Base-by-base conservation (phyloP, 2,329 filamentous ascomycete species). In the Tympanopsis confertula region DNA sequence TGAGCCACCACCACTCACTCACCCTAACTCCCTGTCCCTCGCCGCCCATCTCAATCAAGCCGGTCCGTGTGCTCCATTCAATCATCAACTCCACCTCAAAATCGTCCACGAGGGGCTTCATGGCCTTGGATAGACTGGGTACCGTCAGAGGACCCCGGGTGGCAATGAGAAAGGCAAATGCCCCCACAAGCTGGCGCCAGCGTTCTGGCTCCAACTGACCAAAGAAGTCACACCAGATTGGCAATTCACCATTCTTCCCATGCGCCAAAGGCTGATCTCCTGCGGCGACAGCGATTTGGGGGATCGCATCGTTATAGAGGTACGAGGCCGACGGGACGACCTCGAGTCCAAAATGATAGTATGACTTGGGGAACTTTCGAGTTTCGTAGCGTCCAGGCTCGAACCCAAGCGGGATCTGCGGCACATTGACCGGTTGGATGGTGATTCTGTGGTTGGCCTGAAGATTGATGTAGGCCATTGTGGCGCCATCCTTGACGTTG, bases 141-240 rank as follows among this genome's bases (percentile, higher is more conserved):
- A 69, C 57, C 2, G 63, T 66, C 44, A 74, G 62, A 1, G 76
- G 71, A 0, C 80, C 73, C 40, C 79, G 66, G 14, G 73, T 76
- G 1, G 78, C 74, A 22, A 83, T 56, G 20, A 71, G 61, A 42
- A 83, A 76, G 22, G 77, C 61, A 2, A 85, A 65, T 4, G 76
- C 69, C 4, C 72, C 68, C 4, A 86, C 53, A 10, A 81, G 65
- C 44, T 75, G 69, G 38, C 71, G 67, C 80, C 83, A 87, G 39
- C 77, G 68, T 0, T 62, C 56, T n/a, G 53, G 54, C 42, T 84
- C 68, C 1, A 72, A 48, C 4, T 68, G 60, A 5, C 73, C 77
- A 42, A 81, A 74, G 42, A 87, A 76, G 52, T 82, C 78, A 38
- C 75, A 71, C 83, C 83, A 88, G 38, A 85, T 68, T 0, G 83